Base-by-base conservation (phyloP, 2,329 filamentous ascomycete species). In the Parafenestella ontariensis region DNA sequence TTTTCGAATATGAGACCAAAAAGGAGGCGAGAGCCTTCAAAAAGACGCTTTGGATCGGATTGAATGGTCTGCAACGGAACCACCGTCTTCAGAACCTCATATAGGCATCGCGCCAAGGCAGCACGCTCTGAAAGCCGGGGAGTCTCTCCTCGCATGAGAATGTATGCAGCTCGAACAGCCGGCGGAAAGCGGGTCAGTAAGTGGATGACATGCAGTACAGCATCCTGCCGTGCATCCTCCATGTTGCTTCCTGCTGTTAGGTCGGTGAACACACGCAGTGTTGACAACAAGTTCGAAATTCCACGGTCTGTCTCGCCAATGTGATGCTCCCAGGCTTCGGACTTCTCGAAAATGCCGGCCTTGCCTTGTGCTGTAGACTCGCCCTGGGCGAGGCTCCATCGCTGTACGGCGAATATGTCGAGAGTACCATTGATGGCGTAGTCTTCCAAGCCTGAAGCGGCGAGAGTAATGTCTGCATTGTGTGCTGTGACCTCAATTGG, bases 1-100 rank as follows among this genome's bases (percentile, higher is more conserved):
- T 72, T 75, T 49, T 75, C 72, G 2, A 75, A 18, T n/a, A 76
- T 57, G 33, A 75, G 68, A n/a, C 73, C 73, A 47, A 76, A 70
- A 18, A 77, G 59, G 5, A 76, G 58, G 7, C 73, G 66, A 29
- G 71, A 57, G 6, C 70, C 73, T 56, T 77, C 74, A 20, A 76
- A 69, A 5, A 71, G 46, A 13, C 75, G 65, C 21, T 55, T 33
- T 3, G 53, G 34, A 45, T 72, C 58, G 7, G 54, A 61, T 5
- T 64, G 59, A 26, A 76, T 62, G 9, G 75, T 57, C 4, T 58
- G 59, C 7, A 59, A 52, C 9, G 70, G 72, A 13, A 76, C 62
- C 24, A 74, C 51, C 18, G 59, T 52, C 33, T 69, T 65, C 3
- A 73, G 59, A 5, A 72, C 52, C 33, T 69, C 62, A 36, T 63